Percentiles rank a stretch among this genome's conserved stretches.
Conservation (phyloP, 1,284 basidiomycete genomes). For the Blastosporella zonata region DNA sequence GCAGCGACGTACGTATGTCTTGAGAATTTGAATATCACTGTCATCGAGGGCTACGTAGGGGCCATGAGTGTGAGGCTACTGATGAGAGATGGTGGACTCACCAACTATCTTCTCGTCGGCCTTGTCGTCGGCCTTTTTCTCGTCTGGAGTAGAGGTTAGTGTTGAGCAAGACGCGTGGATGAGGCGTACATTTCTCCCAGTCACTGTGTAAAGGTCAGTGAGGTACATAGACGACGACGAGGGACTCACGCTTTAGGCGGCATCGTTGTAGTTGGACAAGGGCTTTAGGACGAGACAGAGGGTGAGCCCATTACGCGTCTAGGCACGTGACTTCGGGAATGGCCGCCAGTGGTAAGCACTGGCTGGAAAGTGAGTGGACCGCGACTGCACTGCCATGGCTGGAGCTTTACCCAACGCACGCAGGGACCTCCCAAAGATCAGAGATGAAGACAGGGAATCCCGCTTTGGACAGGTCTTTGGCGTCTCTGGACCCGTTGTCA, state of each 20-base stretch:
- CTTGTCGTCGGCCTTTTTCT: slow-evolving; percentile 80
- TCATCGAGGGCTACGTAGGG: slow-evolving; percentile 81
- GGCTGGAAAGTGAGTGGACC: no score
- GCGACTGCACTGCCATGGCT: slow-evolving; percentile 75
- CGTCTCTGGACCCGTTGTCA: slow-evolving; percentile 94
- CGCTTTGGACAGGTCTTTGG: slow-evolving; percentile 90
- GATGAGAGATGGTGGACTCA: slow-evolving; percentile 33
- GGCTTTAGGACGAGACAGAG: slow-evolving; percentile 11
- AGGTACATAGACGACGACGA: slow-evolving; percentile 13
- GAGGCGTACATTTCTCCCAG: slow-evolving; percentile 90
- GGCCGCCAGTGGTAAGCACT: slow-evolving; percentile 22
- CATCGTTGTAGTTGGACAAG: slow-evolving; percentile 47
- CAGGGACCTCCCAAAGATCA: slow-evolving; percentile 80
- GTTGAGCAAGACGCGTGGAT: slow-evolving; percentile 4
- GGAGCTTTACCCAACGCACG: slow-evolving; percentile 91
- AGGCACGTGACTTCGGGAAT: slow-evolving; percentile 34
- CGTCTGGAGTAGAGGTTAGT: slow-evolving; percentile 46
- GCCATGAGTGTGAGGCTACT: background rate
- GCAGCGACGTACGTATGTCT: slow-evolving; percentile 89
- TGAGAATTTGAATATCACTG: slow-evolving; percentile 98
- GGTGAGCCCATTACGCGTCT: slow-evolving; percentile 32
- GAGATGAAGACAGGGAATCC: slow-evolving; percentile 87
- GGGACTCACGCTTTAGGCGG: slow-evolving; percentile 73
- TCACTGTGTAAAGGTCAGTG: slow-evolving; percentile 51
- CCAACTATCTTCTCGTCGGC: slow-evolving; percentile 92